Evolutionary conservation across 164 flowering plant genomes (phyloP), one percentile per base, ranked within the genome.

Genomic region (Saururus chinensis): DNA sequence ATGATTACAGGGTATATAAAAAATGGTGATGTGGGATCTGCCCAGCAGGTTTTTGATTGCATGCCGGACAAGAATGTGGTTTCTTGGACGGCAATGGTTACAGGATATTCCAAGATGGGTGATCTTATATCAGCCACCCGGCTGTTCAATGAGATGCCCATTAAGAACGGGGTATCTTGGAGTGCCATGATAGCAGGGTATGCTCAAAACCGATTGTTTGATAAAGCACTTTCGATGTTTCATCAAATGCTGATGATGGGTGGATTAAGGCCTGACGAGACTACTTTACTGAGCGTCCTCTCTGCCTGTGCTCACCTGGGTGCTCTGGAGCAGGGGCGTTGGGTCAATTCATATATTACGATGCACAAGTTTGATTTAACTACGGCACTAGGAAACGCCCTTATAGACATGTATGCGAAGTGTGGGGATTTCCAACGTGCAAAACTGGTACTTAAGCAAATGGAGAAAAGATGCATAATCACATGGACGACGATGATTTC

Each of bases 401-500:
- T 83, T 22, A 68, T 81, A 40, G 83, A 83, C 60, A 81, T 83
- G 82, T 76, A 69, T 69, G 76, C 85, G 37, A 83, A 81, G 58
- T 79, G 84, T 59, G 85, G 85, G 41, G 78, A 81, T 63, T 41
- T 83, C 0, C 66, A 68, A 64, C 73, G 48, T 49, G 81, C 81
- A 35, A 66, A 60, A 51, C n/a, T 24, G 30, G 66, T 76, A 17
- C 81, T 81, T 53, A 16, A 62, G 58, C 61, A 57, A 59, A 75
- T 81, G 81, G 40, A 52, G 51, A 49, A 62, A 26, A 79, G 51
- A 68, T 75, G 79, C 67, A 62, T 79, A 55, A 76, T 80, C 57
- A 79, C 85, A 53, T 83, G 82, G 84, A 81, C 85, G 51, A 57
- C 85, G 20, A 78, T 83, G 80, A 68, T 81, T 48, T 74, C 79